Evolutionary conservation across 306 rosid species (phyloP).

Genomic region (Ceratonia siliqua): DNA sequence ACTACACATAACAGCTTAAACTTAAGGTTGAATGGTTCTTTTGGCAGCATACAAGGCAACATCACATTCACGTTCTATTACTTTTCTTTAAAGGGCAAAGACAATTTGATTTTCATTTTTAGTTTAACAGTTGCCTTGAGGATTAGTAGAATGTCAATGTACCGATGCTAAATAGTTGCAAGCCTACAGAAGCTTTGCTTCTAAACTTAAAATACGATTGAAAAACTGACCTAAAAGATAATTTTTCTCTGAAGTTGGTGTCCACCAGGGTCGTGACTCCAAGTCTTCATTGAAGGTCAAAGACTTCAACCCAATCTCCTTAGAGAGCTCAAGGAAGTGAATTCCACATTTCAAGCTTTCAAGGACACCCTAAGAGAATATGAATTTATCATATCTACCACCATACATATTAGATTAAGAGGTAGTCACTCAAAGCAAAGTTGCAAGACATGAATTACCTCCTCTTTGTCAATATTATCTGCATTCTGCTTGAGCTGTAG

Average conservation of each 20-base stretch:
- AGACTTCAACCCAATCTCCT: slow-evolving; percentile 80
- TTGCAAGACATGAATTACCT: slow-evolving; percentile 53
- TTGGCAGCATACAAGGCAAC: background rate
- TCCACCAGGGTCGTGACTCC: slow-evolving; percentile 96
- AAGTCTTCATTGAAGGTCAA: slow-evolving; percentile 88
- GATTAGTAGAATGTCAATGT: slow-evolving; percentile 13
- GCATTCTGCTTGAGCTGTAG: slow-evolving; percentile 83
- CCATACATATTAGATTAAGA: slow-evolving; percentile 26
- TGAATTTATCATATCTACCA: slow-evolving; percentile 25
- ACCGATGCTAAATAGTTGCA: slow-evolving; percentile 2
- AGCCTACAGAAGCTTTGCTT: slow-evolving; percentile 5
- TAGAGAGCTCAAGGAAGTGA: slow-evolving; percentile 81
- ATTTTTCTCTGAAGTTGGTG: slow-evolving; percentile 83
- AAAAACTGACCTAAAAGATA: slow-evolving; percentile 77
- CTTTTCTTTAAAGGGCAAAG: background rate
- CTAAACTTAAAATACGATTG: slow-evolving; percentile 20
- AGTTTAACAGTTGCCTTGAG: background rate
- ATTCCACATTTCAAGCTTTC: slow-evolving; percentile 72
- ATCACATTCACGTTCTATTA: background rate
- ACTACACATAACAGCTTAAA: background rate
- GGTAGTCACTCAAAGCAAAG: slow-evolving; percentile 22
- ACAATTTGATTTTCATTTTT: slow-evolving; percentile 1
- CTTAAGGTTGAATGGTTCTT: slow-evolving; percentile 5
- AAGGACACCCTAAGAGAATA: slow-evolving; percentile 59
- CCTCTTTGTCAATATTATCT: slow-evolving; percentile 77